Evolutionary conservation across 108 stramenopile species (phyloP), one percentile per base, ranked within the genome.

Genomic region (Skeletonema tropicum): DNA sequence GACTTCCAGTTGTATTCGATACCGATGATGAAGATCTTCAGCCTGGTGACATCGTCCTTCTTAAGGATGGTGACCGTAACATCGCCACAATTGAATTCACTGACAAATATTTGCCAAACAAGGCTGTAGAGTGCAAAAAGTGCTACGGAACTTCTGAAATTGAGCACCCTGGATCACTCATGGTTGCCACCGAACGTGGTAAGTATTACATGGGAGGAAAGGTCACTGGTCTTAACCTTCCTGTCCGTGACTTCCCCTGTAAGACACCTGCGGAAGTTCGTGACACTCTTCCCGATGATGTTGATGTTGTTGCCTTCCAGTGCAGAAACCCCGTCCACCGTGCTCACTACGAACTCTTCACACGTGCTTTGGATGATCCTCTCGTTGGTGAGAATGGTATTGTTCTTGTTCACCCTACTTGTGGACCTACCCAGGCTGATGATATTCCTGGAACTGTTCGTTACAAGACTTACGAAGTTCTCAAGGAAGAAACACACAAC

Each of bases 281-380:
- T 60, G 94, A 80, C 60, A 88, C 87, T 36, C 89, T 98, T 12
- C 97, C 97, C 65, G 94, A 93, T 66, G 98, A 90, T 83, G 92
- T 89, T 75, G 97, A 98, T 86, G 97, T 99, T 64, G 98, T 99
- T 58, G 99, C 98, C 72, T 99, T 99, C 86, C 99, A 99, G 83
- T 98, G 98, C 92, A 97, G 99, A 57, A 99, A 99, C 92, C 99
- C 99, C 73, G 96, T 99, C 84, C 99, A 99, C 93, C 89, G 98
- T 59, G 99, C 99, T 17, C 99, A 99, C 90, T 98, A 98, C 88
- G 98, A 99, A 83, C 96, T 99, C 66, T 98, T 98, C 91, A 98
- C 97, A 60, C 95, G 99, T 60, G 97, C 98, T 17, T 86, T 98
- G 17, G 98, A 98, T 76, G 98, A 97, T 78, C 90, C 96, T 41